Percentiles rank a stretch among this genome's conserved stretches.
phyloP scores from a whole-genome alignment of 257 asterid species.

The Lycium barbarum region DNA sequence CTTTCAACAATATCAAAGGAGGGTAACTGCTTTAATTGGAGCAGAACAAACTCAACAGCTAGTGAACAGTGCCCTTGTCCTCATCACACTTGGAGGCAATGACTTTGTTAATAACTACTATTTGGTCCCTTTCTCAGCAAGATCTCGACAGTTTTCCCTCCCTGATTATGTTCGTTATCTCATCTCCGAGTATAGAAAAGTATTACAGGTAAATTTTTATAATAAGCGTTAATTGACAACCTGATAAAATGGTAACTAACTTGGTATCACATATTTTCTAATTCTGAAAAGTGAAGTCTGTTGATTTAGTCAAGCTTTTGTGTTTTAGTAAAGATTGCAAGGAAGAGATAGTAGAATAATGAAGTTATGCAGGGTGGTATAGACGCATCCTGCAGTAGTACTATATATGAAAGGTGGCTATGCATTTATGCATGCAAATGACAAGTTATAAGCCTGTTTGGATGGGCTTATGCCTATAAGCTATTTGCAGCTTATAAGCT shows the following conservation, averaged over 20 bases:
- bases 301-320: neutral
- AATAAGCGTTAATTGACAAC: too few species aligned
- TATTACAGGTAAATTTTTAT: conserved; percentile 36
- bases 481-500: too few species aligned
- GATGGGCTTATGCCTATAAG: too few species aligned
- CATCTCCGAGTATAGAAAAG: conserved; percentile 75
- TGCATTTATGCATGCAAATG: neutral
- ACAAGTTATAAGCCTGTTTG: too few species aligned
- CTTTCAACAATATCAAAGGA: conserved; percentile 70
- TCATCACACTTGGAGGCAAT: conserved; percentile 89
- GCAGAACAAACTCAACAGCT: conserved; percentile 49
- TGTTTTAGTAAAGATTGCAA: neutral
- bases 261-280: neutral
- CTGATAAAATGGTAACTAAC: too few species aligned
- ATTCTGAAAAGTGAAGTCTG: neutral
- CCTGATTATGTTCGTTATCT: conserved; percentile 67
- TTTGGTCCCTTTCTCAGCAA: conserved; percentile 76
- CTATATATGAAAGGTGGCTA: neutral
- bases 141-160: conserved; percentile 77
- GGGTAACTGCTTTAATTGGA: conserved; percentile 62
- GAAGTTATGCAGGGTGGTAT: neutral
- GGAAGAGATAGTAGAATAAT: neutral
- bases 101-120: conserved; percentile 92
- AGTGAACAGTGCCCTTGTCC: conserved; percentile 74
- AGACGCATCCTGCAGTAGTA: neutral